These are phyloP conservation scores for Haplosporangium sp. DNA, from an alignment of 371 early-diverging fungal genomes.

Conservation along the genomic window DNA sequence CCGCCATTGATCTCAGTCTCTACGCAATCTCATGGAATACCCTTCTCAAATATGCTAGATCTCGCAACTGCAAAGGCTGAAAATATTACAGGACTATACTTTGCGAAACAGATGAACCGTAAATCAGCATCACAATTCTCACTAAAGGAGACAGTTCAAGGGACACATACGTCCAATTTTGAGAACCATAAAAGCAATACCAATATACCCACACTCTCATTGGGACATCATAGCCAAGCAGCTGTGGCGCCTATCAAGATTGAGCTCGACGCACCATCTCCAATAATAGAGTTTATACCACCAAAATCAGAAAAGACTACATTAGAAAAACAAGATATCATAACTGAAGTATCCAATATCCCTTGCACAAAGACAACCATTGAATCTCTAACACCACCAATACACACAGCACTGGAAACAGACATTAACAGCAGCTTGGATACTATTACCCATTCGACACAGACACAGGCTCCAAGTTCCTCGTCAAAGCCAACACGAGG, in stretches of 20 bases:
- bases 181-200: not conserved
- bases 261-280: constrained; percentile 6
- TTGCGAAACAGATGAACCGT: constrained; percentile 41
- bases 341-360: not conserved
- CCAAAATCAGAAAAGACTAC: not conserved
- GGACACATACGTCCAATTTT: not conserved
- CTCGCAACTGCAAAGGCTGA: constrained; percentile 51
- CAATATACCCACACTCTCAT: not conserved
- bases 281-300: not conserved
- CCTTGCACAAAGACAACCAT: not conserved
- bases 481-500: constrained; percentile 8
- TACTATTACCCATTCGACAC: not conserved
- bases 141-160: not conserved
- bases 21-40: constrained; percentile 14
- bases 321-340: not conserved
- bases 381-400: not conserved
- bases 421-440: not conserved
- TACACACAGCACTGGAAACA: not conserved
- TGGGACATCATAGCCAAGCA: not conserved
- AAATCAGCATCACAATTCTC: not conserved
- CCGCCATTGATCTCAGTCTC: constrained; percentile 11
- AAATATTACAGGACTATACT: constrained; percentile 50
- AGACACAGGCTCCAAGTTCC: not conserved
- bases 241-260: not conserved
- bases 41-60: constrained; percentile 44